A percentile compares a stretch with the other conserved stretches of the same genome.
phyloP scores from a whole-genome alignment of 495 filamentous ascomycete genomes.

The Neurospora sp. region DNA sequence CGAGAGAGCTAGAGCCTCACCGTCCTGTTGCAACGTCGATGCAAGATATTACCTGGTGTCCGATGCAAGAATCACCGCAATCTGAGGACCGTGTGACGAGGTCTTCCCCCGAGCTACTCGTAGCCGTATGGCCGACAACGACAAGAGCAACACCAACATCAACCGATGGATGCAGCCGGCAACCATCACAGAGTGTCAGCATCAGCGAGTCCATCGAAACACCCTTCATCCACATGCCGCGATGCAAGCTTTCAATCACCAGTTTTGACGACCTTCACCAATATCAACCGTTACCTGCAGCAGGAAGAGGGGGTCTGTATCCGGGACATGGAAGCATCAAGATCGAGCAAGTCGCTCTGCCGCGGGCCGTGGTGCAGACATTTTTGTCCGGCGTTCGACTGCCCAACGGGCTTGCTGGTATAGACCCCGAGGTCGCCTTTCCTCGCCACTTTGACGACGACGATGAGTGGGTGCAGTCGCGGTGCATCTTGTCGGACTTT shows the following conservation, averaged over 20 bases:
- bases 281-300: background rate
- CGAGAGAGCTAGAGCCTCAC: background rate
- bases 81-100: background rate
- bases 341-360: constrained; percentile 13
- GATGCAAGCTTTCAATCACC: constrained; percentile 12
- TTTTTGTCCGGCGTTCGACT: constrained; percentile 8
- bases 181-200: background rate
- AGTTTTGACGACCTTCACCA: background rate
- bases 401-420: background rate
- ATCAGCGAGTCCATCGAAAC: background rate
- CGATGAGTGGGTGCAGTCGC: constrained; percentile 20
- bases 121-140: background rate
- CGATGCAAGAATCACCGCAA: background rate
- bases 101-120: background rate
- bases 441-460: constrained; percentile 18
- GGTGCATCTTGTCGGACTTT: constrained; percentile 20
- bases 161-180: background rate
- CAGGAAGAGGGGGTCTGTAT: background rate
- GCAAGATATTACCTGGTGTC: background rate
- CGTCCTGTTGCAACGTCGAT: background rate
- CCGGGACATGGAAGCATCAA: background rate
- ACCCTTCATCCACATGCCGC: constrained; percentile 17
- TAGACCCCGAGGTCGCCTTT: background rate
- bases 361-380: constrained; percentile 8
- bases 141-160: background rate